Evolutionary conservation across 2,329 filamentous ascomycete genomes (phyloP).

Genomic region (Stachybotrys elegans): DNA sequence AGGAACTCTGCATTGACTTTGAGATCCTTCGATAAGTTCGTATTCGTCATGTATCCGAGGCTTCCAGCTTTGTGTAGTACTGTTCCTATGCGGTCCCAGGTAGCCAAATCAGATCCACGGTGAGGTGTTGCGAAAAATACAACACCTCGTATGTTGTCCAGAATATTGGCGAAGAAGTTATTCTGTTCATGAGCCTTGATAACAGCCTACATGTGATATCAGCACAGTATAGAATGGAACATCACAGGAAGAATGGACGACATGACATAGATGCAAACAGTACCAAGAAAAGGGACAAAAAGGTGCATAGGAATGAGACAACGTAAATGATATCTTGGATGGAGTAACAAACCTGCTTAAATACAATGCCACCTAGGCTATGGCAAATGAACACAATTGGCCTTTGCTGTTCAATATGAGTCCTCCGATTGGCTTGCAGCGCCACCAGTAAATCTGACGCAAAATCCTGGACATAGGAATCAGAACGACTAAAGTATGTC

Average conservation of each 20-base stretch:
- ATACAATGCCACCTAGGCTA: neutral
- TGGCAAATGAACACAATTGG: neutral
- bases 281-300: too few species aligned
- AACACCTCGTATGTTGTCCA: neutral
- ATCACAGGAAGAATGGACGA: too few species aligned
- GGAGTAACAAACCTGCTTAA: neutral
- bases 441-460: neutral
- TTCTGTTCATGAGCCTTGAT: neutral
- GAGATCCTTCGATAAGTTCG: neutral
- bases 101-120: neutral
- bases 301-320: too few species aligned
- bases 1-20: neutral
- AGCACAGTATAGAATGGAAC: neutral
- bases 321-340: neutral
- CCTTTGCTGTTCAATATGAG: neutral
- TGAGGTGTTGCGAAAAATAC: slow-evolving; percentile 1
- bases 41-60: neutral
- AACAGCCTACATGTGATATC: neutral
- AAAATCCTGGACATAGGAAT: neutral
- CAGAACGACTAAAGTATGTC: neutral
- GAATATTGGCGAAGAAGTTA: neutral
- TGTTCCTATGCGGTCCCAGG: neutral
- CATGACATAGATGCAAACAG: too few species aligned
- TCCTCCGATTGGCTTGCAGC: neutral
- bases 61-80: neutral